phyloP scores from a whole-genome alignment of 164 flowering plant genomes.

The Saururus chinensis region DNA sequence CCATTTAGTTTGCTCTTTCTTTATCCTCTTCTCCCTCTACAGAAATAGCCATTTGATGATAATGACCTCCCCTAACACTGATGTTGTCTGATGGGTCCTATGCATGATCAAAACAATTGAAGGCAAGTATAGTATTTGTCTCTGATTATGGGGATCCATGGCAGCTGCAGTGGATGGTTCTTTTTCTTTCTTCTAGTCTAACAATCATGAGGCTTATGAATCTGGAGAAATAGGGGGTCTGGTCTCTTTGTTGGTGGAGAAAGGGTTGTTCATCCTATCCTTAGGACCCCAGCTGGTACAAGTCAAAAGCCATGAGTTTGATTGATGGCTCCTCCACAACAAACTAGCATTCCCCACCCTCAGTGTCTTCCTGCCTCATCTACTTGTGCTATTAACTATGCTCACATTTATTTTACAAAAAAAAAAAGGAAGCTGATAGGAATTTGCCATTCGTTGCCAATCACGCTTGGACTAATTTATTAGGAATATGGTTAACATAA shows the following conservation, averaged over 20 bases:
- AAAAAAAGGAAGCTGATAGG: background rate
- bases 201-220: background rate
- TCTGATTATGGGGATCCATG: background rate
- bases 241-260: too few relatives aligned
- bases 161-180: background rate
- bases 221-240: background rate
- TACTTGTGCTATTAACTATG: background rate
- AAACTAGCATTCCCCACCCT: background rate
- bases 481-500: too few relatives aligned
- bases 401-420: background rate
- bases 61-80: too few relatives aligned
- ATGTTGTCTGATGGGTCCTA: too few relatives aligned
- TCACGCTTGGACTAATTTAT: background rate
- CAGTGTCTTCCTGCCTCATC: background rate
- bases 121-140: too few relatives aligned
- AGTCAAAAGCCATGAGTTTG: background rate
- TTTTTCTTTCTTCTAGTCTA: background rate
- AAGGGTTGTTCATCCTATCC: too few relatives aligned
- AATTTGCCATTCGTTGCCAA: background rate
- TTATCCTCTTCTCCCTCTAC: too few relatives aligned
- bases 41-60: too few relatives aligned
- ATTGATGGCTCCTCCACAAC: background rate
- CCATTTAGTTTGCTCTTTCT: too few relatives aligned
- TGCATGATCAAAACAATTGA: too few relatives aligned
- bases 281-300: too few relatives aligned